phyloP scores from a whole-genome alignment of 2,329 filamentous ascomycete species.

The Fusarium tuaranense region DNA sequence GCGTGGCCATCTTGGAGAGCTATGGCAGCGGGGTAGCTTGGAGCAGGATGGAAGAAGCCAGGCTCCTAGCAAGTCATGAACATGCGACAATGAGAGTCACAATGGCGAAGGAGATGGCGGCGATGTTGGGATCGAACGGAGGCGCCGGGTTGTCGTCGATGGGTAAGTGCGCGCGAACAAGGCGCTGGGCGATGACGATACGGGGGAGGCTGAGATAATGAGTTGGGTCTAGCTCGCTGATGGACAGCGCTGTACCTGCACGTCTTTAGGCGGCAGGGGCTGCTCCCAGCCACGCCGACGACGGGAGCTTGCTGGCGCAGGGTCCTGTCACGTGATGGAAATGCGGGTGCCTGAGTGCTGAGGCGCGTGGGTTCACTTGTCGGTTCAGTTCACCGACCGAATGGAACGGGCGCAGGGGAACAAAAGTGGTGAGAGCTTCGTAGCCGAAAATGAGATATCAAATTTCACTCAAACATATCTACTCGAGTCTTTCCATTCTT shows the following conservation, averaged over 20 bases:
- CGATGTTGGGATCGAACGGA: slow-evolving; percentile 24
- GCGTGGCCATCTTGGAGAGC: slow-evolving; percentile 58
- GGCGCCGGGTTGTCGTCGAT: slow-evolving; percentile 36
- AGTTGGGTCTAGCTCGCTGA: slow-evolving; percentile 35
- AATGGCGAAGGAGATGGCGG: slow-evolving; percentile 32
- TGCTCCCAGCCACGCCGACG: slow-evolving; percentile 14
- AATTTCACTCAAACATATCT: neutral
- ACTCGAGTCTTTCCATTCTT: neutral
- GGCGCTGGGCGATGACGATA: slow-evolving; percentile 47
- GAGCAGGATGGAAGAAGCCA: slow-evolving; percentile 34
- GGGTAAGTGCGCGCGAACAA: slow-evolving; percentile 43
- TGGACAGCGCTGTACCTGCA: slow-evolving; percentile 39
- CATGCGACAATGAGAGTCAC: slow-evolving; percentile 32
- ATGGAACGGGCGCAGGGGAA: neutral
- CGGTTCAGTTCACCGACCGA: neutral
- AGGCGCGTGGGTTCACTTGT: neutral
- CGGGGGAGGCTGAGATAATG: slow-evolving; percentile 48
- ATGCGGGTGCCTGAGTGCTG: neutral
- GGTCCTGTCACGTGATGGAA: slow-evolving; percentile 33
- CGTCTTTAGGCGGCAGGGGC: slow-evolving; percentile 37
- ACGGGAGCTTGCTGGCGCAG: slow-evolving; percentile 2
- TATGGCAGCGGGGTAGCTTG: slow-evolving; percentile 50
- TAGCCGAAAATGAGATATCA: slow-evolving; percentile 10
- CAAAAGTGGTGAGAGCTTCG: slow-evolving; percentile 7
- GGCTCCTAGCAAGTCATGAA: slow-evolving; percentile 43